A percentile compares a stretch with the other conserved stretches of the same genome.
Evolutionary conservation across 75 land plant species (phyloP).

Genomic region (Picea glauca): DNA sequence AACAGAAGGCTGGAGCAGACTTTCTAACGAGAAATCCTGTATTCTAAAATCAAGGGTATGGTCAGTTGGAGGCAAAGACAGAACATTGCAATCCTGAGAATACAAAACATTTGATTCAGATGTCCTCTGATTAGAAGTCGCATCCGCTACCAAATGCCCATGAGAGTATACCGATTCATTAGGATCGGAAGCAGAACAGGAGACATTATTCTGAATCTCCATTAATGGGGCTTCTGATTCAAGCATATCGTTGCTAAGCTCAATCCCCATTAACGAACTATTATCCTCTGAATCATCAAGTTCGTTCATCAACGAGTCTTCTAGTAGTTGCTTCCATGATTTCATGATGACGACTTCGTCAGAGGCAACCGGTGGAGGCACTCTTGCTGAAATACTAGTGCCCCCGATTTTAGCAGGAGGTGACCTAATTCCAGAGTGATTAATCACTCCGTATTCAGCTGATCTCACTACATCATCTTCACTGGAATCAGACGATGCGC

Average conservation of each 20-base stretch:
- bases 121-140: too few species aligned
- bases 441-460: too few species aligned
- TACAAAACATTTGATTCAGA: not conserved
- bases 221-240: too few species aligned
- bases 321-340: slow-evolving; percentile 2
- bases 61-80: not conserved
- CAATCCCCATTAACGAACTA: too few species aligned
- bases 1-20: not conserved
- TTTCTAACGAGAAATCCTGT: not conserved
- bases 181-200: too few species aligned
- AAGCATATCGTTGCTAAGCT: too few species aligned
- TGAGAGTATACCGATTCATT: too few species aligned
- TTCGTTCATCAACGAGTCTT: not conserved
- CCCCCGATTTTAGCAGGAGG: not conserved
- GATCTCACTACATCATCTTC: not conserved
- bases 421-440: not conserved
- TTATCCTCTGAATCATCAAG: not conserved
- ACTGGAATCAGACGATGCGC: not conserved
- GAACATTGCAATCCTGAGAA: not conserved
- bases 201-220: too few species aligned
- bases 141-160: too few species aligned
- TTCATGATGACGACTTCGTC: not conserved
- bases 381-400: not conserved
- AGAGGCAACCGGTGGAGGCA: too few species aligned
- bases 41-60: not conserved